Evolutionary conservation across 306 rosid genomes (phyloP).

Genomic region (Cercis canadensis): DNA sequence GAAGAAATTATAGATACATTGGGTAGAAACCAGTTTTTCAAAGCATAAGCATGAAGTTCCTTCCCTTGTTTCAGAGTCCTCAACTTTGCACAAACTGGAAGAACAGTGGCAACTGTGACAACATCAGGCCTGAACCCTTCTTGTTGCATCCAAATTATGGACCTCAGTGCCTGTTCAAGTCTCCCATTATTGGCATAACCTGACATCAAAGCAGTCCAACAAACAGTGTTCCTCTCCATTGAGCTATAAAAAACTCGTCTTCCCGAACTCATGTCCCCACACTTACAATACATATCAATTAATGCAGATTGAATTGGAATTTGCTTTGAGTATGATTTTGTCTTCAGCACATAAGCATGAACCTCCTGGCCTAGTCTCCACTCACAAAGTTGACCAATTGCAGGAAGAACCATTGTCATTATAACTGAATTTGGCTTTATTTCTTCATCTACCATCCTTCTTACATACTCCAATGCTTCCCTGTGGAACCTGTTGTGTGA

Average conservation of each 20-base stretch:
- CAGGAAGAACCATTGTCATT: slow-evolving; percentile 58
- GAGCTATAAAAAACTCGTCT: slow-evolving; percentile 71
- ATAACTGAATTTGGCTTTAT: slow-evolving; percentile 56
- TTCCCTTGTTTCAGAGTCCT: slow-evolving; percentile 67
- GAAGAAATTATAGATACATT: slow-evolving; percentile 69
- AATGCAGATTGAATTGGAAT: slow-evolving; percentile 71
- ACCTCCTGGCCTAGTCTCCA: slow-evolving; percentile 65
- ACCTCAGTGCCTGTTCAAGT: slow-evolving; percentile 75
- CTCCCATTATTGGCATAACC: slow-evolving; percentile 78
- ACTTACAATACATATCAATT: slow-evolving; percentile 90
- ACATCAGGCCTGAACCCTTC: slow-evolving; percentile 85
- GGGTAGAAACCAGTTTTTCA: slow-evolving; percentile 74
- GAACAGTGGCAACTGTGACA: slow-evolving; percentile 70
- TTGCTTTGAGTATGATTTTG: slow-evolving; percentile 57
- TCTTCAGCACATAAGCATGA: slow-evolving; percentile 78
- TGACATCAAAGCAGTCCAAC: slow-evolving; percentile 88
- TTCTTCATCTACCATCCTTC: slow-evolving; percentile 65
- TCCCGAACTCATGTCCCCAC: slow-evolving; percentile 71
- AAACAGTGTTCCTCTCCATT: slow-evolving; percentile 69
- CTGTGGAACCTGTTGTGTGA: slow-evolving; percentile 51
- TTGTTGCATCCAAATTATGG: slow-evolving; percentile 90
- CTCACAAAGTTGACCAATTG: slow-evolving; percentile 59
- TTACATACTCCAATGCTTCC: slow-evolving; percentile 60
- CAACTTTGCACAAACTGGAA: slow-evolving; percentile 81
- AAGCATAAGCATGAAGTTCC: slow-evolving; percentile 79